A percentile compares a stretch with the other conserved stretches of the same genome.
phyloP scores from a whole-genome alignment of 768 basidiomycete genomes.

The Tulasnella sp. region DNA sequence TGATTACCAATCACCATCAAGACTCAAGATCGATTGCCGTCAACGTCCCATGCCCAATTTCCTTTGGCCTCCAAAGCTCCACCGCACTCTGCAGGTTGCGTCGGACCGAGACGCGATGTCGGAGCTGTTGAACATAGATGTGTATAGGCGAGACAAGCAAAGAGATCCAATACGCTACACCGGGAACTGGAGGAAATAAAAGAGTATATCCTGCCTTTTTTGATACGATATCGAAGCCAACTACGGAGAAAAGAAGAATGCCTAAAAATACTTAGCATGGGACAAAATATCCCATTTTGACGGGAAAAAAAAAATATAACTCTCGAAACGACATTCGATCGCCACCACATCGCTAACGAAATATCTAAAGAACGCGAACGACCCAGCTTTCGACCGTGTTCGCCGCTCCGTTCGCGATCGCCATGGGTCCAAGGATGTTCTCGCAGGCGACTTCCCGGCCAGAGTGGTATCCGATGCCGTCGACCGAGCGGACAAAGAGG shows the following conservation, averaged over 20 bases:
- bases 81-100: no score
- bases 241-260: neutral
- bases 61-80: no score
- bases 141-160: no score
- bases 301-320: neutral
- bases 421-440: conserved; percentile 50
- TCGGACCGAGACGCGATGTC: neutral
- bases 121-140: no score
- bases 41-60: no score
- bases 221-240: neutral
- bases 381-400: neutral
- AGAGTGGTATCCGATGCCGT: conserved; percentile 81
- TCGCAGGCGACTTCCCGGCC: conserved; percentile 76
- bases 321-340: neutral
- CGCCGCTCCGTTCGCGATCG: conserved; percentile 23
- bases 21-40: no score
- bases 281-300: neutral
- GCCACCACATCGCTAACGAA: neutral
- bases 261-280: neutral
- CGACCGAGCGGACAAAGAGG: conserved; percentile 66
- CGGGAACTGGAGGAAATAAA: no score
- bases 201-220: neutral
- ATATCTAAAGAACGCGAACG: neutral
- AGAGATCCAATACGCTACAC: neutral
- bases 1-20: no score